Base-by-base conservation (phyloP, 2,329 filamentous ascomycete species). In the Didymella pinodella region DNA sequence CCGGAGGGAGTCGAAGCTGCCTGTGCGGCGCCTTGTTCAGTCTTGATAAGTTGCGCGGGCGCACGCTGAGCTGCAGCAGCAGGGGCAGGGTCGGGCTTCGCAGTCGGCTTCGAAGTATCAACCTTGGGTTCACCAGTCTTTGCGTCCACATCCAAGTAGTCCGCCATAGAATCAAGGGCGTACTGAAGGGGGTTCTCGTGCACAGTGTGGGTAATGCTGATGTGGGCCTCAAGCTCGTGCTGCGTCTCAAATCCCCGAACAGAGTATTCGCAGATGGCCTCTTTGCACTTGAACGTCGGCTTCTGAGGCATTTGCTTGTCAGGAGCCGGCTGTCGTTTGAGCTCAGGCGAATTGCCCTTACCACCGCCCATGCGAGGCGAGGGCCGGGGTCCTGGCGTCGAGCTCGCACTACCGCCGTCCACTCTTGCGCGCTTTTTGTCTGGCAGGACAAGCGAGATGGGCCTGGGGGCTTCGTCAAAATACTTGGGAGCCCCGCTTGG, bases 361-460 rank as follows among this genome's bases (percentile, higher is more conserved):
- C 66, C 71, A 32, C 66, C 64, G 31, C 61, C 55, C 29, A 79
- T 64, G 46, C 72, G 75, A 25, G 80, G 80, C 48, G 80, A 82
- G 5, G 73, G 69, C 44, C 72, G 75, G 7, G 74, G 67, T 40
- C 68, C 75, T 28, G 80, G 78, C 2, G 80, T 82, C 4, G 79
- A 78, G 1, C 70, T 74, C 41, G 78, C 74, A 56, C 77, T 81
- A 31, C 69, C 74, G 6, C 68, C 69, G 16, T 78, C 78, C 32
- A 78, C 72, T 77, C 85, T 86, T 52, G 81, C 80, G 67, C 81
- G 84, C 78, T 88, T 88, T 55, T 80, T 78, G 2, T 82, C 80
- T 18, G 86, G 86, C 25, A 88, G 74, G 46, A 85, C 83, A 46
- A 89, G 79, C 62, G 86, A 84, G 49, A 82, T 85, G 48, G 88